Evolutionary conservation across 2,329 filamentous ascomycete genomes (phyloP).

Genomic region (Basipetospora chlamydospora): DNA sequence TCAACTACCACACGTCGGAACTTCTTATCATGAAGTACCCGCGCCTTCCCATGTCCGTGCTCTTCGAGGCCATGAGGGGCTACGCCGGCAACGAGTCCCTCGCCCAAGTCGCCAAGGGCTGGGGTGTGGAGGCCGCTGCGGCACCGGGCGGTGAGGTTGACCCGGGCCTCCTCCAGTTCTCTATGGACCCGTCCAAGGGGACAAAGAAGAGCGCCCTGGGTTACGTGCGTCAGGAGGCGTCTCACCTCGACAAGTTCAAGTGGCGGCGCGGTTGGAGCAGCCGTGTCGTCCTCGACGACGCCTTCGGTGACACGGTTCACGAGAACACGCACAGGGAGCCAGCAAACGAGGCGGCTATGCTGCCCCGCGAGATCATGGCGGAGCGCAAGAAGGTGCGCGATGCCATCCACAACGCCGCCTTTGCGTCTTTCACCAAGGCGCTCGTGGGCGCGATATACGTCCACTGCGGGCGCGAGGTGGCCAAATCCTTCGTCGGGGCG

Average conservation of each 20-base stretch:
- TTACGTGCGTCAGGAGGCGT: conserved; percentile 35
- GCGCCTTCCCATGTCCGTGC: conserved; percentile 73
- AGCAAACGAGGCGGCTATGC: conserved; percentile 4
- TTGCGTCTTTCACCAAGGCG: conserved; percentile 66
- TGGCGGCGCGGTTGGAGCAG: conserved; percentile 60
- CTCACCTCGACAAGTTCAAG: conserved; percentile 28
- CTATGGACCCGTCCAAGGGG: conserved; percentile 29
- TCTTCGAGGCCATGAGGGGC: conserved; percentile 74
- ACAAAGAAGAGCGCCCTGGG: conserved; percentile 31
- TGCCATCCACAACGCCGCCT: conserved; percentile 60
- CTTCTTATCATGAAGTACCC: conserved; percentile 80
- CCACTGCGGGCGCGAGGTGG: conserved; percentile 64
- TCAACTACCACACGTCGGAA: conserved; percentile 82
- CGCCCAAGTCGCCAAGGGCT: conserved; percentile 60
- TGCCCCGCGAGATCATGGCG: conserved; percentile 8
- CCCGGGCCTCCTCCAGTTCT: conserved; percentile 76
- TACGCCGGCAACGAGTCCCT: conserved; percentile 68
- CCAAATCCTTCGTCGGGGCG: conserved; percentile 67
- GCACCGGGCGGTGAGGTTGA: conserved; percentile 85
- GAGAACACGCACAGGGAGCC: conserved; percentile 11
- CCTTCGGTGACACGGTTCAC: conserved; percentile 55
- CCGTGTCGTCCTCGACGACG: conserved; percentile 67
- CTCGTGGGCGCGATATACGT: conserved; percentile 75
- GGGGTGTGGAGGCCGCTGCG: conserved; percentile 83
- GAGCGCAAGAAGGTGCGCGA: conserved; percentile 25